Evolutionary conservation across 352 stramenopile genomes (phyloP), one percentile per base, ranked within the genome.

Genomic region (Sclerospora graminicola): DNA sequence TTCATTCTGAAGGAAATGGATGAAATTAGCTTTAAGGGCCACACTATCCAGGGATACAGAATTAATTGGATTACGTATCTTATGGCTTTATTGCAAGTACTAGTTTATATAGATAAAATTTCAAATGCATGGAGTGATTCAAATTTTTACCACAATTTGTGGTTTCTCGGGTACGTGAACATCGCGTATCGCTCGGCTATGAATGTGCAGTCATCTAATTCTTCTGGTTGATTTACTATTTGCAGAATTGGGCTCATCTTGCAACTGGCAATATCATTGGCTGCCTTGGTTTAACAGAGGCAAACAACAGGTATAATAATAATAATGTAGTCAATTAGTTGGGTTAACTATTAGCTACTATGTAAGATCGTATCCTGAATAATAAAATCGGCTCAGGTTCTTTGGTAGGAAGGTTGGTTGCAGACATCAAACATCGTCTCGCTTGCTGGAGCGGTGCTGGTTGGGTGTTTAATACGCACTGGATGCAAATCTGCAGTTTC

Each of bases 251-350:
- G 27, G 95, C 95, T 2, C 70, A 82, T 30, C 77, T 99, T 26
- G 95, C 94, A 6, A 79, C 59, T 1, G 96, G 95, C n/a, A 84
- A 98, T 43, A 56, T 98, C 21, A 95, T 99, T 48, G 95, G 95
- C 27, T 98, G 95, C 65, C 99, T 99, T 62, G 96, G 96, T 13
- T 67, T 99, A 53, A 99, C 96, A 13, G 96, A 98, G 62, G n/a
- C n/a, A n/a, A n/a, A n/a, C n/a, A n/a, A n/a, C n/a, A n/a, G n/a
- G n/a, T n/a, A n/a, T n/a, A n/a, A n/a, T n/a, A n/a, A n/a, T n/a
- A n/a, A n/a, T n/a, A n/a, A n/a, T n/a, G n/a, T n/a, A n/a, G n/a
- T n/a, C n/a, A n/a, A n/a, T n/a, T n/a, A n/a, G n/a, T n/a, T n/a
- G n/a, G n/a, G n/a, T n/a, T n/a, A n/a, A n/a, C n/a, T n/a, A n/a